Evolutionary conservation across 1,139 yeast species (phyloP), one percentile per base, ranked within the genome.

Genomic region (Saccharomyces pastorianus): DNA sequence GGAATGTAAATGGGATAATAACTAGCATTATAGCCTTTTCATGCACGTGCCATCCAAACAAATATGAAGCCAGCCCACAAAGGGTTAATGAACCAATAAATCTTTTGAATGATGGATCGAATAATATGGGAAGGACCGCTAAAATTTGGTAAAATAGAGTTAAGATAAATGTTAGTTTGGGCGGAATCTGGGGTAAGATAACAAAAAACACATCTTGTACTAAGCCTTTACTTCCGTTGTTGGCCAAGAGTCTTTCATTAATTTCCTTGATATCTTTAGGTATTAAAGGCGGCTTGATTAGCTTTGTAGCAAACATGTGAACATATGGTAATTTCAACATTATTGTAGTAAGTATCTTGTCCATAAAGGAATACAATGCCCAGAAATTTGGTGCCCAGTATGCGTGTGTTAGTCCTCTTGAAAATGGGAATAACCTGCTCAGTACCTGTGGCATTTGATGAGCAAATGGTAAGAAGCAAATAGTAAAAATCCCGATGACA

Each of bases 361-460:
- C 99, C n/a, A 78, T 59, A 61, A 88, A 86, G 0, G 97, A 88
- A 70, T 93, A 93, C 11, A 93, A 63, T 0, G 99, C 96, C 99
- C 99, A 93, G 52, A 90, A 75, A 64, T 93, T 93, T 3, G 99
- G 99, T 0, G 99, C 99, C 99, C 99, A 93, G 72, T 95, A 95
- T 0, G 98, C 97, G 70, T 95, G 99, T 4, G 97, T 93, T 46
- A 95, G 76, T 0, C 99, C 99, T 66, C 99, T 79, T 51, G 96
- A 86, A 67, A 93, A 93, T 5, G 99, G 99, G 71, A 93, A 93
- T 44, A 95, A 72, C 51, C 99, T 76, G 5, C 75, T 68, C 11
- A 88, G 52, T 14, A 93, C 72, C 58, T 88, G 82, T 1, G 88
- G 85, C 52, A 87, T 66, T 48, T 84, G 86, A 6, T 78, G 82